Evolutionary conservation across 305 asterid species (phyloP).

Genomic region (Fraxinus angustifolia): DNA sequence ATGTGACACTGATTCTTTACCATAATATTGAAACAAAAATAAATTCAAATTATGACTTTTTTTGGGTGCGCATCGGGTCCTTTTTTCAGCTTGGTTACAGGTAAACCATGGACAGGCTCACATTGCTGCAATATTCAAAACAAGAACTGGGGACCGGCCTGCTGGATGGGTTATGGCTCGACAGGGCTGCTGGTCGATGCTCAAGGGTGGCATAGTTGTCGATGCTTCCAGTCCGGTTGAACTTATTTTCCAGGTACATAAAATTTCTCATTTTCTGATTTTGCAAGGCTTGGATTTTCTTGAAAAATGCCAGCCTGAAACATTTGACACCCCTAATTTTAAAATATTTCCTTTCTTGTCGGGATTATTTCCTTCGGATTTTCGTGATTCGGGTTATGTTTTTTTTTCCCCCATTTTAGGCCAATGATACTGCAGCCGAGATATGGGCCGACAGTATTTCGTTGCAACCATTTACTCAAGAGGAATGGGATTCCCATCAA

Average conservation of each 20-base stretch:
- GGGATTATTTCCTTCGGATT: not conserved
- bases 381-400: not conserved
- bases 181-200: constrained; percentile 67
- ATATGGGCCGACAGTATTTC: constrained; percentile 55
- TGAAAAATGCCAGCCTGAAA: not conserved
- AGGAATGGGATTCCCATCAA: constrained; percentile 61
- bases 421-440: constrained; percentile 32
- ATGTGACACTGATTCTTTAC: not conserved
- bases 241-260: constrained; percentile 40
- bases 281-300: not conserved
- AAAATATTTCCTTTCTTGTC: not conserved
- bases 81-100: constrained; percentile 54
- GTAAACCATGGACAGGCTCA: constrained; percentile 41
- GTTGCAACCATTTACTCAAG: constrained; percentile 45
- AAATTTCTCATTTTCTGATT: not conserved
- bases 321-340: not conserved
- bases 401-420: not conserved
- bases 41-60: not conserved
- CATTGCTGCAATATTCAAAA: constrained; percentile 43
- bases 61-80: not conserved
- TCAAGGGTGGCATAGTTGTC: constrained; percentile 52
- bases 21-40: not conserved
- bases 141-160: constrained; percentile 13
- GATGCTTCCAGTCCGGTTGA: constrained; percentile 33
- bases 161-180: constrained; percentile 48